Evolutionary conservation across 1,284 basidiomycete species (phyloP), one percentile per base, ranked within the genome.

Genomic region (Cryptococcus sp.): DNA sequence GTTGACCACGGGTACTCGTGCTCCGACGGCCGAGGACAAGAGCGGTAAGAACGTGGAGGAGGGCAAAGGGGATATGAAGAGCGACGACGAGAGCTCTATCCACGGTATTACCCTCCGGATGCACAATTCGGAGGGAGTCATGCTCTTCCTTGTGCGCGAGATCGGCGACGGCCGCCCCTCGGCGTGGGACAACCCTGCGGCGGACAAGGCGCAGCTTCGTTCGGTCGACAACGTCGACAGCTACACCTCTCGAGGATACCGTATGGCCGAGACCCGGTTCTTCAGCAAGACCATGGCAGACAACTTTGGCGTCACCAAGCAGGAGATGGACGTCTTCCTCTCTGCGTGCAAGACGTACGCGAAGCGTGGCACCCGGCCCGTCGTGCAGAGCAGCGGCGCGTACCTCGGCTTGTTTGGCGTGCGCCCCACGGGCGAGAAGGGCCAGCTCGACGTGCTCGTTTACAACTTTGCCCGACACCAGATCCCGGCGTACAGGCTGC

Each of bases 401-500:
- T 81, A 81, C 62, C 76, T 79, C 20, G 79, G 79, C 40, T 70
- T 81, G 20, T 81, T 80, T 60, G 80, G 79, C 56, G 78, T 80
- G 7, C 70, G 79, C 23, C 77, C 80, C 0, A 76, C 75, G 7
- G 73, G 70, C n/a, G 67, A 64, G 48, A 50, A 59, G 15, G 68
- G 66, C 3, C 74, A 72, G 9, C 67, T 79, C 46, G 80, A 81
- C 54, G 78, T 79, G 18, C 68, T 81, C 4, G 79, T 80, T 13
- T 81, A 81, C 74, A 78, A 79, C 66, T 81, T 81, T 69, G 80
- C 80, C 33, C 75, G 79, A 23, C 80, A 81, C 60, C 80, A 80
- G 67, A 80, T 81, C 59, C 80, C 80, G 3, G 79, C 80, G 3
- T 81, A 80, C 67, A 77, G 80, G 24, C 72, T 81, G 11, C 80